Evolutionary conservation across 83 land plant species (phyloP), one percentile per base, ranked within the genome.

Genomic region (Picea abies): DNA sequence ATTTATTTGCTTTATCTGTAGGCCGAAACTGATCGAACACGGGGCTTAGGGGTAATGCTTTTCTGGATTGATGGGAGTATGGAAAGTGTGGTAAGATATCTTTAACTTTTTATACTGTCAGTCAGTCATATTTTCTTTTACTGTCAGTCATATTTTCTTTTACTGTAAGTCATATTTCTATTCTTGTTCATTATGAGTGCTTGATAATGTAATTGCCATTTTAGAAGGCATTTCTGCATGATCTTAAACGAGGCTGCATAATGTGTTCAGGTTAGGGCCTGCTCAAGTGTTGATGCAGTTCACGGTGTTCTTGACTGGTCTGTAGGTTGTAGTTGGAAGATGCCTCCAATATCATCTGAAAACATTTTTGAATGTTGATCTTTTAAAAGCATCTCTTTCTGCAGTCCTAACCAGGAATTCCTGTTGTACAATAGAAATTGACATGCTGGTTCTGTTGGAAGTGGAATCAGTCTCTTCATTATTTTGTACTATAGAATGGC

Each of bases 261-360:
- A n/a, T 44, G 41, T 49, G n/a, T 66, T 80, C 90, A 96, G 99
- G 90, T 85, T 0, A 87, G 79, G 87, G 92, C 94, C 16, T 94
- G 97, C 41, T 81, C 91, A 3, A 89, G 87, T 8, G 78, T 92
- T 44, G 96, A 89, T 78, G 72, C 75, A 37, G 82, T 96, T n/a
- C 90, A 87, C 5, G 97, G 99, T 63, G 92, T 94, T 52, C 76
- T 96, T 82, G 91, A 89, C 60, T 93, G 97, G 99, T 93, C 97
- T 23, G 83, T 85, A 15, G 99, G 99, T 17, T 96, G 99, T 87
- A 96, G 93, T 82, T 96, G 94, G 97, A 85, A 84, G 32, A 88
- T 75, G 78, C 78, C 78, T 47, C 60, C 14, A 41, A 44, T 47
- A 12, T 75, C 56, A 47, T 41, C 22, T 3, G 49, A 75, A 22